Evolutionary conservation across 192 early-diverging fungal species (phyloP).

Genomic region (Coemansia sp.): DNA sequence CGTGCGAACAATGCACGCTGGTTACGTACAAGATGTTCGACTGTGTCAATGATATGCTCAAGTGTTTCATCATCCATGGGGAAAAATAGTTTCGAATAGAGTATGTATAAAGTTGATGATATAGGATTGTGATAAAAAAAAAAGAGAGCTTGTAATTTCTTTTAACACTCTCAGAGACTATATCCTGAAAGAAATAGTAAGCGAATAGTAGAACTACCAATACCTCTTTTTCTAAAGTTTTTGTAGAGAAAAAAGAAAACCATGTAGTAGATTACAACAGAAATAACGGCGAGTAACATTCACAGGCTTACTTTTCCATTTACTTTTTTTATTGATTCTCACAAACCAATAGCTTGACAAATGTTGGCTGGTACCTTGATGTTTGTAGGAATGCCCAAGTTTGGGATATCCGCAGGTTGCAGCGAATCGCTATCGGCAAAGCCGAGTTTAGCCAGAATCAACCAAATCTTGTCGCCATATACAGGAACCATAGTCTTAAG

Average conservation of each 20-base stretch:
- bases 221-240: not conserved
- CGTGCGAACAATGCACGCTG: not conserved
- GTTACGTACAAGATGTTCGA: not conserved
- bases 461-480: conserved; percentile 52
- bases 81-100: not conserved
- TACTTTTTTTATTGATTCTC: not conserved
- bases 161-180: not conserved
- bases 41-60: not conserved
- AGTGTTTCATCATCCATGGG: not conserved
- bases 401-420: conserved; percentile 8
- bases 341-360: conserved; percentile 26
- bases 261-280: too few species aligned
- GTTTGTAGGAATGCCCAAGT: conserved; percentile 16
- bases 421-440: not conserved
- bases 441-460: conserved; percentile 38
- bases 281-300: too few species aligned
- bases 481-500: conserved; percentile 37
- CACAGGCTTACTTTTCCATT: not conserved
- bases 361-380: conserved; percentile 24
- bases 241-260: too few species aligned
- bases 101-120: too few species aligned
- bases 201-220: not conserved
- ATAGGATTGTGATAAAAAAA: not conserved
- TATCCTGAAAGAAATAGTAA: not conserved
- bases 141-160: not conserved